A percentile compares a stretch with the other conserved stretches of the same genome.
Conservation (phyloP, 2,329 filamentous ascomycete genomes). For the Phialophora macrospora region DNA sequence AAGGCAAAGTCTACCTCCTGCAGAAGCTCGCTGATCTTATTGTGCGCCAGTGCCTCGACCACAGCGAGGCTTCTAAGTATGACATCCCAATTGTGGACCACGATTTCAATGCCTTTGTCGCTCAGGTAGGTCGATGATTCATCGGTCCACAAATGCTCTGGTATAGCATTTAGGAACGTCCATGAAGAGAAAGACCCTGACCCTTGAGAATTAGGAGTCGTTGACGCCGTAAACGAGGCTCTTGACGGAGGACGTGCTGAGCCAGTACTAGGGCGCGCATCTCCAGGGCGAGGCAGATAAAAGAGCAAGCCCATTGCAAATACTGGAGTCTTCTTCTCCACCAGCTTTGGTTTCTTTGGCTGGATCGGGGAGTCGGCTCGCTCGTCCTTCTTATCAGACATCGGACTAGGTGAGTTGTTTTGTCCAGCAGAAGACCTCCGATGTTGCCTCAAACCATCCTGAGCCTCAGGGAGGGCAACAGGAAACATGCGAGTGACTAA, state of each 20-base stretch:
- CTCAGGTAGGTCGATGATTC: slow-evolving; percentile 26
- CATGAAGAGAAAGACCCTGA: slow-evolving; percentile 39
- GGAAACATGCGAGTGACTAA: slow-evolving; percentile 65
- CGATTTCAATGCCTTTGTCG: slow-evolving; percentile 60
- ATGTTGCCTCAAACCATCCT: slow-evolving; percentile 40
- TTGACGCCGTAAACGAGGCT: slow-evolving; percentile 27
- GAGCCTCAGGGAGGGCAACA: slow-evolving; percentile 57
- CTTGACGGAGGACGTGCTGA: slow-evolving; percentile 29
- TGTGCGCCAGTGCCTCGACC: slow-evolving; percentile 58
- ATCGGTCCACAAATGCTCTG: slow-evolving; percentile 34
- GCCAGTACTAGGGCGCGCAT: slow-evolving; percentile 32
- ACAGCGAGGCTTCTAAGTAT: slow-evolving; percentile 61
- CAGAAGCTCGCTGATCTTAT: slow-evolving; percentile 57
- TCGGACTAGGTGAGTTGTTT: slow-evolving; percentile 12
- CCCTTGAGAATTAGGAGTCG: slow-evolving; percentile 36
- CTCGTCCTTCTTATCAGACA: slow-evolving; percentile 9
- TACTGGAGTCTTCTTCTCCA: slow-evolving; percentile 61
- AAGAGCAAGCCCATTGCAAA: slow-evolving; percentile 64
- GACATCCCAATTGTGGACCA: slow-evolving; percentile 65
- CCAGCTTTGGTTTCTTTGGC: slow-evolving; percentile 52
- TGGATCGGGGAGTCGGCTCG: slow-evolving; percentile 27
- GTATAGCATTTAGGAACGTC: slow-evolving; percentile 39
- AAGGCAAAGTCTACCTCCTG: slow-evolving; percentile 53
- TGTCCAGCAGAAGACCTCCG: slow-evolving; percentile 28
- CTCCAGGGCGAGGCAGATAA: slow-evolving; percentile 54